A percentile compares a stretch with the other conserved stretches of the same genome.
phyloP scores from a whole-genome alignment of 2,329 filamentous ascomycete genomes.

The Zarea fungicola region DNA sequence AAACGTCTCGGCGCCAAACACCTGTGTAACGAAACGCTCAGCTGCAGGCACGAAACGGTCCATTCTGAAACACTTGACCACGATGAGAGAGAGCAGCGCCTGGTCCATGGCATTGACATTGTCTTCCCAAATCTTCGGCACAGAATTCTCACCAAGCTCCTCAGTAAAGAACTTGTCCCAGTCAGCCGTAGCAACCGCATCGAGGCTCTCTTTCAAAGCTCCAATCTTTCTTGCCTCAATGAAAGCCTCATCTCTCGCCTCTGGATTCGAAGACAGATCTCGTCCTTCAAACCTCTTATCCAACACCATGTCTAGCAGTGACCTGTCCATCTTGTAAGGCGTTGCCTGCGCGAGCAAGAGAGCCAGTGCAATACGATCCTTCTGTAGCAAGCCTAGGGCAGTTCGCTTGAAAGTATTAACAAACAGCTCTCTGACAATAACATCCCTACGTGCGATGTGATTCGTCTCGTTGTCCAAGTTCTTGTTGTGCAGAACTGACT shows the following conservation, averaged over 20 bases:
- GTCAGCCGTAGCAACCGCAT: slow-evolving; percentile 52
- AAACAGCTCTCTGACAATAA: slow-evolving; percentile 89
- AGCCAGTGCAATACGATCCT: slow-evolving; percentile 87
- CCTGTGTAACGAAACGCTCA: slow-evolving; percentile 79
- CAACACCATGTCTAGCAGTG: slow-evolving; percentile 78
- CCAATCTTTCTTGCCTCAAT: slow-evolving; percentile 62
- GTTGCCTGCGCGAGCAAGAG: slow-evolving; percentile 93
- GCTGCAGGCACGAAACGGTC: slow-evolving; percentile 92
- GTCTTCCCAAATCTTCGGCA: slow-evolving; percentile 71
- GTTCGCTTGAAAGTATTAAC: slow-evolving; percentile 89
- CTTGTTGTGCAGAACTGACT: slow-evolving; percentile 77
- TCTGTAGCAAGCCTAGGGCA: slow-evolving; percentile 86
- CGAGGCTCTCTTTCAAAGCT: slow-evolving; percentile 67
- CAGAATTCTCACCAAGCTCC: slow-evolving; percentile 78
- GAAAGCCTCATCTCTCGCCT: slow-evolving; percentile 63
- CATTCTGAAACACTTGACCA: slow-evolving; percentile 92
- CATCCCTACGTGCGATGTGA: slow-evolving; percentile 74
- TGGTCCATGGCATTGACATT: slow-evolving; percentile 61
- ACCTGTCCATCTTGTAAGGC: slow-evolving; percentile 93
- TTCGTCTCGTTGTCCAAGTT: slow-evolving; percentile 65
- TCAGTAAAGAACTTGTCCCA: slow-evolving; percentile 83
- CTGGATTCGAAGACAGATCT: slow-evolving; percentile 67
- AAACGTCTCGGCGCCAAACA: slow-evolving; percentile 79
- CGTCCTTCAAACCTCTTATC: slow-evolving; percentile 70
- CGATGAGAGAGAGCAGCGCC: slow-evolving; percentile 73